Conservation (phyloP, 164 flowering plant species). For the Santalum album region DNA sequence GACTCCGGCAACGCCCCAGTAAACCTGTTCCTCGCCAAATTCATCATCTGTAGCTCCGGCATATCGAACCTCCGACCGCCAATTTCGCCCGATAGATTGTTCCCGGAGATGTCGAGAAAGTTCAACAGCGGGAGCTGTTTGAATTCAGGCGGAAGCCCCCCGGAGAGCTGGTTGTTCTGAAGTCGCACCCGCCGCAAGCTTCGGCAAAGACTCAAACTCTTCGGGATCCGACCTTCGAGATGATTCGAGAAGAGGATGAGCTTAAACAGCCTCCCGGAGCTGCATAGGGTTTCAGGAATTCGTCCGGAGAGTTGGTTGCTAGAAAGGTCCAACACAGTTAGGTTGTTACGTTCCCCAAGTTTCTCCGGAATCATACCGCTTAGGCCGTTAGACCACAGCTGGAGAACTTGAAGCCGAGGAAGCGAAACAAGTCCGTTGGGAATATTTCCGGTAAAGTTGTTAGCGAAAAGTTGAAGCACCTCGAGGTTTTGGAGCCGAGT, state of each 20-base stretch:
- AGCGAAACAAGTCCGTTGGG: slow-evolving; percentile 43
- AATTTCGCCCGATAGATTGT: slow-evolving; percentile 48
- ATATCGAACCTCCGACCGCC: slow-evolving; percentile 44
- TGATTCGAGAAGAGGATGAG: slow-evolving; percentile 80
- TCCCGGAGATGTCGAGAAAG: slow-evolving; percentile 64
- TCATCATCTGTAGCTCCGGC: slow-evolving; percentile 64
- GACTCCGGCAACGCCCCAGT: slow-evolving; percentile 49
- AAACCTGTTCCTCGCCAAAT: slow-evolving; percentile 30
- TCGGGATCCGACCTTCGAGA: slow-evolving; percentile 46
- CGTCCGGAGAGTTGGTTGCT: slow-evolving; percentile 59
- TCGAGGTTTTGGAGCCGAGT: slow-evolving; percentile 29
- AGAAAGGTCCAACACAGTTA: slow-evolving; percentile 30
- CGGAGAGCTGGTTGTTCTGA: slow-evolving; percentile 55
- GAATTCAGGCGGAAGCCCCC: slow-evolving; percentile 41
- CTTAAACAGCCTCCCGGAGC: slow-evolving; percentile 44
- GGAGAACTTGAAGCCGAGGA: slow-evolving; percentile 18
- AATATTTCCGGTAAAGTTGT: slow-evolving; percentile 68
- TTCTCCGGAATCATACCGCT: slow-evolving; percentile 49
- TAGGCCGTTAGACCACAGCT: slow-evolving; percentile 31
- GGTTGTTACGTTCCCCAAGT: slow-evolving; percentile 47
- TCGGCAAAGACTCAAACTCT: slow-evolving; percentile 37
- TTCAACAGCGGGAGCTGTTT: slow-evolving; percentile 50
- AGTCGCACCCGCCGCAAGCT: slow-evolving; percentile 61
- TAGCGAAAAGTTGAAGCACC: slow-evolving; percentile 33
- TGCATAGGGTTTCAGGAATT: slow-evolving; percentile 52